Percentiles rank a stretch among this genome's conserved stretches.
Evolutionary conservation across 2,329 filamentous ascomycete species (phyloP).

Genomic region (Aspergillus neotritici): DNA sequence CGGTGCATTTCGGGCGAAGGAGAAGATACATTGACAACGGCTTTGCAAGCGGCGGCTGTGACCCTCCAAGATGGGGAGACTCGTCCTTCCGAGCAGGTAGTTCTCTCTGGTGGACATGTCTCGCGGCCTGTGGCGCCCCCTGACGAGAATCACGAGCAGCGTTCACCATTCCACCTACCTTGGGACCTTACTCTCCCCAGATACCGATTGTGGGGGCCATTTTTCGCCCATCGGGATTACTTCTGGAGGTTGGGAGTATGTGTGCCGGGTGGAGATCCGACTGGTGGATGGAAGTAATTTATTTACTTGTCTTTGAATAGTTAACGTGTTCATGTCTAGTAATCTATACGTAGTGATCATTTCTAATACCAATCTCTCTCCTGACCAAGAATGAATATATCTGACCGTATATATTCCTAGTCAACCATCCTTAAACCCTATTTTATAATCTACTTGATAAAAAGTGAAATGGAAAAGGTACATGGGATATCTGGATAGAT

Average conservation of each 20-base stretch:
- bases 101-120: background rate
- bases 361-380: too few relatives aligned
- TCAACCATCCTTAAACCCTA: too few relatives aligned
- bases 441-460: too few relatives aligned
- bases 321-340: too few relatives aligned
- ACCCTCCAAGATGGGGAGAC: background rate
- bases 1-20: conserved; percentile 63
- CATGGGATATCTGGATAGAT: background rate
- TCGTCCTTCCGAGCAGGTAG: background rate
- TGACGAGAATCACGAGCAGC: conserved; percentile 3
- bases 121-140: background rate
- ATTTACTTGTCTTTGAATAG: background rate
- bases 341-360: too few relatives aligned
- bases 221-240: conserved; percentile 93
- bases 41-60: conserved; percentile 6
- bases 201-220: conserved; percentile 82
- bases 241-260: conserved; percentile 92
- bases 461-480: background rate
- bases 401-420: too few relatives aligned
- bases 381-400: too few relatives aligned
- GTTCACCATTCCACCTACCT: conserved; percentile 10
- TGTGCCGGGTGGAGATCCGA: conserved; percentile 62
- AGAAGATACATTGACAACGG: conserved; percentile 2
- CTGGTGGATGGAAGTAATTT: conserved; percentile 8
- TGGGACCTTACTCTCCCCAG: conserved; percentile 37